These are phyloP conservation scores for Pseudoturritis turrita DNA, from an alignment of 345 rosid genomes.

Conservation along the genomic window DNA sequence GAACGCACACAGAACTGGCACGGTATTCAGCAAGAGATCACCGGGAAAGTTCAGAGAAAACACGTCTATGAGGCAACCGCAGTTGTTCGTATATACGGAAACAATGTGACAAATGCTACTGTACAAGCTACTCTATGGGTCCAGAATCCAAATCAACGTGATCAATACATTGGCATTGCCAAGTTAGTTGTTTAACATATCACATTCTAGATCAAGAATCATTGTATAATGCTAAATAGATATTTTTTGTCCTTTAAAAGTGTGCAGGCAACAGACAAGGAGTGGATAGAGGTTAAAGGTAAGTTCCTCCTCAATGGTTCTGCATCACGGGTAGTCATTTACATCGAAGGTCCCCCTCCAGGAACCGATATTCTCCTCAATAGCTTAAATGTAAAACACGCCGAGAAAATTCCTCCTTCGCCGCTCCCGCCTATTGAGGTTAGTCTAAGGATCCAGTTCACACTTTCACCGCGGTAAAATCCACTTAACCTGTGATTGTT, in stretches of 20 bases:
- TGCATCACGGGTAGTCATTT: conserved; percentile 60
- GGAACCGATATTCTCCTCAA: conserved; percentile 84
- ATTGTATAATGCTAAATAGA: conserved; percentile 55
- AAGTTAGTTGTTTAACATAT: conserved; percentile 38
- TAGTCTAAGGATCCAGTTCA: conserved; percentile 59
- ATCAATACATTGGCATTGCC: conserved; percentile 69
- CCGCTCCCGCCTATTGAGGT: conserved; percentile 67
- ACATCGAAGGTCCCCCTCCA: conserved; percentile 86
- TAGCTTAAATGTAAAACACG: conserved; percentile 60
- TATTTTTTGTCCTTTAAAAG: conserved; percentile 34
- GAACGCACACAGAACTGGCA: conserved; percentile 80
- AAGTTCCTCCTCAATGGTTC: conserved; percentile 84
- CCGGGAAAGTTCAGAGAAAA: conserved; percentile 61
- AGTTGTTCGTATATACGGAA: conserved; percentile 66
- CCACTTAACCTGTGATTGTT: background rate
- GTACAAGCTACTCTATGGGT: conserved; percentile 73
- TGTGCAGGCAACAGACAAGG: conserved; percentile 73
- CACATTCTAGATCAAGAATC: conserved; percentile 32
- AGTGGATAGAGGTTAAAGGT: conserved; percentile 70
- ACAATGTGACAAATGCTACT: conserved; percentile 45
- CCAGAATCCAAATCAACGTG: conserved; percentile 58
- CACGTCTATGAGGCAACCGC: conserved; percentile 62
- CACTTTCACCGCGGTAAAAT: conserved; percentile 46
- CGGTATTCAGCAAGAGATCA: conserved; percentile 87
- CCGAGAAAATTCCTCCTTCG: conserved; percentile 65